phyloP scores from a whole-genome alignment of 345 rosid species.

The Citrus sp. region DNA sequence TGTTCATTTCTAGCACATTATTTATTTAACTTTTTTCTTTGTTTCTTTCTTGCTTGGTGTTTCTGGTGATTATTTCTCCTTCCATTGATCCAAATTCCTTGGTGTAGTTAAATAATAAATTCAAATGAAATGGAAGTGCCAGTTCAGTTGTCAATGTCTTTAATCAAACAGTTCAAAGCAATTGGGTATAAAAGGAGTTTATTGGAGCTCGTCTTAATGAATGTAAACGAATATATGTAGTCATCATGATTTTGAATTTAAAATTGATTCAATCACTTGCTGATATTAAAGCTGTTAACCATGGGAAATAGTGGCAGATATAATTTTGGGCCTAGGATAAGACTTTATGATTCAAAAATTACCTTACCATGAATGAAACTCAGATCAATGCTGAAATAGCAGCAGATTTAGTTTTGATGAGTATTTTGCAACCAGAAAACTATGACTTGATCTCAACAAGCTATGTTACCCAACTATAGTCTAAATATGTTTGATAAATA shows the following conservation, averaged over 20 bases:
- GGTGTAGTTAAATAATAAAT: neutral
- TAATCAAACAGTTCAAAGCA: neutral
- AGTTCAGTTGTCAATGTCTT: neutral
- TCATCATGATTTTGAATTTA: no score
- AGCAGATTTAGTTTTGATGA: neutral
- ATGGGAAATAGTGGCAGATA: no score
- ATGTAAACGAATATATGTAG: neutral
- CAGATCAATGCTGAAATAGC: neutral
- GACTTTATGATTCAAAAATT: neutral
- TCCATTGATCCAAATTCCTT: neutral
- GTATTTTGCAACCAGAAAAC: neutral
- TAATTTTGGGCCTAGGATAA: neutral
- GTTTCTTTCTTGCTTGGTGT: conserved; percentile 9
- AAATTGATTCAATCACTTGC: neutral
- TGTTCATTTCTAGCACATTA: neutral
- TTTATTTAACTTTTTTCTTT: conserved; percentile 3
- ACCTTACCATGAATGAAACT: neutral
- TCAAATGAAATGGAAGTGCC: neutral
- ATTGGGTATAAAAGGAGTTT: neutral
- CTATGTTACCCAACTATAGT: neutral
- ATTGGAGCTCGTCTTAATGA: neutral
- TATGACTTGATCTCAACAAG: neutral
- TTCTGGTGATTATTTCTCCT: neutral
- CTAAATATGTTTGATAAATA: neutral
- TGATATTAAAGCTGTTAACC: neutral